Conservation (phyloP, 306 rosid species). For the Prosopis cineraria region DNA sequence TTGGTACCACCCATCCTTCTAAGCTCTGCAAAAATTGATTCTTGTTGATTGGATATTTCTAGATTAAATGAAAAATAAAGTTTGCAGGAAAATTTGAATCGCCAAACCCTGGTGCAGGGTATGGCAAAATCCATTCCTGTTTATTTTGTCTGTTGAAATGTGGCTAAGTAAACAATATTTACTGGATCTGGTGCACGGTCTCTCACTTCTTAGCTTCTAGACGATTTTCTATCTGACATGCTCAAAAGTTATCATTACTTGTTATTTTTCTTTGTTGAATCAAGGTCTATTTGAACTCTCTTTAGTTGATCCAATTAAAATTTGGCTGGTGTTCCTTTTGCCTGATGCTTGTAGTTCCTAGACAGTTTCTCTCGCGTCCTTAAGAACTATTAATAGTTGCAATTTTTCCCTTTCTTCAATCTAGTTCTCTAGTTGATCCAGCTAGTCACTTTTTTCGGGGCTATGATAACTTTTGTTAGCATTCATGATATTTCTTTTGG, state of each 20-base stretch:
- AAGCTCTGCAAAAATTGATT: background rate
- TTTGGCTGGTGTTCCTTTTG: background rate
- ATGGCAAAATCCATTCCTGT: background rate
- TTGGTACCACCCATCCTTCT: conserved; percentile 62
- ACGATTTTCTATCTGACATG: background rate
- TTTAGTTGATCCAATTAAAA: conserved; percentile 10
- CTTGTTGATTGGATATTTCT: background rate
- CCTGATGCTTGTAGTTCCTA: background rate
- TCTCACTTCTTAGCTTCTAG: background rate
- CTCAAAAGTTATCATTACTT: background rate
- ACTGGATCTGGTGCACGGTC: background rate
- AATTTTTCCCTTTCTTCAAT: conserved; percentile 14
- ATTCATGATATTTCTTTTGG: conserved; percentile 25
- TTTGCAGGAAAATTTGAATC: conserved; percentile 16
- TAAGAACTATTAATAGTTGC: background rate
- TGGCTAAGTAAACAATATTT: background rate
- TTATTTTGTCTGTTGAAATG: background rate
- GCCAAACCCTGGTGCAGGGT: background rate
- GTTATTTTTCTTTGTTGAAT: background rate
- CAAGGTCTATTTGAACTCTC: background rate
- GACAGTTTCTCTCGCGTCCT: conserved; percentile 18
- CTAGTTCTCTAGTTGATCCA: background rate
- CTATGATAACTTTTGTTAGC: background rate
- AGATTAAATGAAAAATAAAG: conserved; percentile 8
- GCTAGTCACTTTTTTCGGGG: background rate